Percentiles rank a stretch among this genome's conserved stretches.
Evolutionary conservation across 2,329 filamentous ascomycete genomes (phyloP).

Genomic region (Diaporthe longicolla): DNA sequence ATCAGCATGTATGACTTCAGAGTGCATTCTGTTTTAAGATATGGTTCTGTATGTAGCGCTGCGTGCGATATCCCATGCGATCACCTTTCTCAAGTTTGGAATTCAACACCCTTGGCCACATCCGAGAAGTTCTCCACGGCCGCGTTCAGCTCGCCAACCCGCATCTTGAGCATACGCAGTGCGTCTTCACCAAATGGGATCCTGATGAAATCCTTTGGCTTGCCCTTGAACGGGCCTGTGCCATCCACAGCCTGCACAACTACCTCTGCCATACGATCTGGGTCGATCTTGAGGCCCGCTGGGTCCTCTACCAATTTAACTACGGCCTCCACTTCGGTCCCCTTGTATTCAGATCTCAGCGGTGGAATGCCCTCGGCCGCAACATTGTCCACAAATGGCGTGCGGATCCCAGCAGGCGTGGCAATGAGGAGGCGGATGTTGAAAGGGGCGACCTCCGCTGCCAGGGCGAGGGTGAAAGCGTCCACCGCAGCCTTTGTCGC

Average conservation of each 20-base stretch:
- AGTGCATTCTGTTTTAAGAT: neutral
- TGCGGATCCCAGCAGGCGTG: slow-evolving; percentile 35
- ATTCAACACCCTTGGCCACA: slow-evolving; percentile 22
- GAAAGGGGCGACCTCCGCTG: slow-evolving; percentile 28
- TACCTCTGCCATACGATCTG: slow-evolving; percentile 9
- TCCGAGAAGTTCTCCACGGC: neutral
- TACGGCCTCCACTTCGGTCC: slow-evolving; percentile 15
- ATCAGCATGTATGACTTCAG: neutral
- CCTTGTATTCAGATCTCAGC: slow-evolving; percentile 27
- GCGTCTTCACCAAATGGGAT: slow-evolving; percentile 27
- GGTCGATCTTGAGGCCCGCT: slow-evolving; percentile 20
- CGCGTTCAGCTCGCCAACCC: slow-evolving; percentile 20
- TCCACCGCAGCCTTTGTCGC: slow-evolving; percentile 38
- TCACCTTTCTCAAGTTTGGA: neutral
- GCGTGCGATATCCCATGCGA: neutral
- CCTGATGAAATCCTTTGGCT: neutral
- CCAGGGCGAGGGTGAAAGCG: slow-evolving; percentile 30
- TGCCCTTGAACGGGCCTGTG: slow-evolving; percentile 31
- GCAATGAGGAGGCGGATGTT: slow-evolving; percentile 35
- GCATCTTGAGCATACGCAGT: neutral
- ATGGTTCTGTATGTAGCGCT: neutral
- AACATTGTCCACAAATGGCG: slow-evolving; percentile 22
- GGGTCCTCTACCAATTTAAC: neutral
- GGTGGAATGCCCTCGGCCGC: too few species aligned
- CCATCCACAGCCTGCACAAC: slow-evolving; percentile 39